phyloP scores from a whole-genome alignment of 2,329 filamentous ascomycete genomes.

The Beauveria rudraprayagi region DNA sequence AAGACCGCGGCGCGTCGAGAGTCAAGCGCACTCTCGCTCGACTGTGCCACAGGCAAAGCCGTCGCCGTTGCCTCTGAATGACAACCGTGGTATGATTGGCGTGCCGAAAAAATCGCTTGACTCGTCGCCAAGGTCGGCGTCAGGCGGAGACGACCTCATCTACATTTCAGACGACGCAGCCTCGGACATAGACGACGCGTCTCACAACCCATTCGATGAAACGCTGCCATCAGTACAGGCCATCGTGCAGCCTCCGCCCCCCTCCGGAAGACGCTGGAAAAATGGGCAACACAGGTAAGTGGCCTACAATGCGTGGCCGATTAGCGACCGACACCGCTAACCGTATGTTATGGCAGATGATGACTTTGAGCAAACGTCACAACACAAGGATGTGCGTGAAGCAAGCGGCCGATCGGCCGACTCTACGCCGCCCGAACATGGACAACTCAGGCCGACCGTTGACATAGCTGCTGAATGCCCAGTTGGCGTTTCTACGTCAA shows the following conservation, averaged over 20 bases:
- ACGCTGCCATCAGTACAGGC: not conserved
- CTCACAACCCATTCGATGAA: not conserved
- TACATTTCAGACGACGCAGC: conserved; percentile 4
- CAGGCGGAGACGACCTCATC: not conserved
- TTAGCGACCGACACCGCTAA: not conserved
- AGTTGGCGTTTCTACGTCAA: not conserved
- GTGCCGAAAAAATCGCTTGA: not conserved
- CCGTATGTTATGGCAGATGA: not conserved
- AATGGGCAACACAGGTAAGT: not conserved
- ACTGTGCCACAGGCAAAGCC: not conserved
- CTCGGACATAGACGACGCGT: not conserved
- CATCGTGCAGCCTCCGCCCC: conserved; percentile 1
- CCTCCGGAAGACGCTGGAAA: not conserved
- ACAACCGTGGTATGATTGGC: not conserved
- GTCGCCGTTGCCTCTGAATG: not conserved
- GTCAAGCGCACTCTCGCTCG: no score
- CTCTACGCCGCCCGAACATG: not conserved
- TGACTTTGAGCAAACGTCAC: not conserved
- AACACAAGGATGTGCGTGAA: not conserved
- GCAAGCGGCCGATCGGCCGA: not conserved
- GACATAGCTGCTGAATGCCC: not conserved
- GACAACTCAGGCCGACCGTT: not conserved
- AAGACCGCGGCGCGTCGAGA: no score
- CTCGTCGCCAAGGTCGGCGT: not conserved
- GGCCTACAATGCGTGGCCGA: not conserved